Evolutionary conservation across 139 green algal genomes (phyloP).

Genomic region (Raphidocelis subcapitata): DNA sequence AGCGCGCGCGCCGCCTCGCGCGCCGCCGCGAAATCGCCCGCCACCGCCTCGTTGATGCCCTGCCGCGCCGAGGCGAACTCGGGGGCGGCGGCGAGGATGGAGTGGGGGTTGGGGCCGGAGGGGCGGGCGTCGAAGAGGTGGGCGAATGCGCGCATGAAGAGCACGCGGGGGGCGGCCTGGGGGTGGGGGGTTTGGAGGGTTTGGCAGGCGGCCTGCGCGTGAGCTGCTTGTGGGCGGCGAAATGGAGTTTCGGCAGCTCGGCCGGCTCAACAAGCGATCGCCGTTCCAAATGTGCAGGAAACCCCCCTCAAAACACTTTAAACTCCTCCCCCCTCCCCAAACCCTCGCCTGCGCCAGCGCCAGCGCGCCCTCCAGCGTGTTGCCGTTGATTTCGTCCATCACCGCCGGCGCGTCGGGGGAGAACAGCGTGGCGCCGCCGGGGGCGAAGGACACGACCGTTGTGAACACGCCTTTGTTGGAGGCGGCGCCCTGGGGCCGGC

Average conservation of each 20-base stretch:
- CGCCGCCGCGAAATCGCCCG: conserved; percentile 36
- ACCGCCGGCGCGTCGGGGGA: conserved; percentile 53
- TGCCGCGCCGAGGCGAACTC: conserved; percentile 42
- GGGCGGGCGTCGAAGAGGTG: conserved; percentile 68
- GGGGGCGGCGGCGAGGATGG: conserved; percentile 57
- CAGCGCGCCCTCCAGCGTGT: conserved; percentile 63
- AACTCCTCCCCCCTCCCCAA: too few relatives aligned
- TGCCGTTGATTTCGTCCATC: conserved; percentile 63
- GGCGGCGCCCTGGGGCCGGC: too few relatives aligned
- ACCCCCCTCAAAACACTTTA: too few relatives aligned
- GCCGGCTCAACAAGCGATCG: too few relatives aligned
- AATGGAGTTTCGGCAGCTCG: conserved; percentile 14
- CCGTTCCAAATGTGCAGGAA: too few relatives aligned
- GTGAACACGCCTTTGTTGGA: conserved; percentile 65
- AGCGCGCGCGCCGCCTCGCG: conserved; percentile 34
- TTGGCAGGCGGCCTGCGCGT: too few relatives aligned
- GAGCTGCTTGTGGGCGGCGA: neutral
- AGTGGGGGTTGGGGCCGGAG: conserved; percentile 55
- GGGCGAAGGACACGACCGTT: conserved; percentile 60
- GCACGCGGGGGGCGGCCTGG: conserved; percentile 53
- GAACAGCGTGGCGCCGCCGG: conserved; percentile 55
- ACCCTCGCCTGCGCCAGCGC: conserved; percentile 33
- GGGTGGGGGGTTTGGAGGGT: too few relatives aligned
- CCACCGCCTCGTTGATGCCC: conserved; percentile 35
- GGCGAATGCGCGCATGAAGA: conserved; percentile 75